phyloP scores from a whole-genome alignment of 2,329 filamentous ascomycete genomes.

The Colletotrichum sp. region DNA sequence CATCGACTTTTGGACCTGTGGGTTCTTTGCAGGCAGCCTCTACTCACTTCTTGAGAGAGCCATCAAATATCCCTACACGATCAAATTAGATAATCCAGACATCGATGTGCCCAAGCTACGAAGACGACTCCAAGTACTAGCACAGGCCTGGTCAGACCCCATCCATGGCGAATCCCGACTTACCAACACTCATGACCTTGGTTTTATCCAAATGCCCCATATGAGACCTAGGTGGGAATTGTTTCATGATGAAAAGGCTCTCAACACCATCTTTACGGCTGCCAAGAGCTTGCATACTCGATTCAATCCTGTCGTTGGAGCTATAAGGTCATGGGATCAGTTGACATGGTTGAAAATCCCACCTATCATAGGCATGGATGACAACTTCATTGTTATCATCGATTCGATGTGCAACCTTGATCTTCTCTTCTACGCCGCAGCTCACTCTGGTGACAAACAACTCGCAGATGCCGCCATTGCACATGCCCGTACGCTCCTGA shows the following conservation, averaged over 20 bases:
- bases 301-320: not conserved
- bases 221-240: constrained; percentile 53
- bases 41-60: constrained; percentile 38
- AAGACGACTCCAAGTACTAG: constrained; percentile 20
- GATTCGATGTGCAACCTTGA: constrained; percentile 47
- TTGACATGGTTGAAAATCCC: constrained; percentile 29
- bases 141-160: constrained; percentile 35
- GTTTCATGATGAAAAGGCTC: constrained; percentile 37
- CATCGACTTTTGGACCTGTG: constrained; percentile 19
- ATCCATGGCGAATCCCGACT: constrained; percentile 41
- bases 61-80: constrained; percentile 21
- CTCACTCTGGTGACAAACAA: constrained; percentile 29
- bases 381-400: constrained; percentile 43
- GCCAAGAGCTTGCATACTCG: not conserved
- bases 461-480: constrained; percentile 39
- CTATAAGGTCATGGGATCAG: not conserved
- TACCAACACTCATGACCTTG: constrained; percentile 59
- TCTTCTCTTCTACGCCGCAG: constrained; percentile 40
- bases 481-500: constrained; percentile 43
- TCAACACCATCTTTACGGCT: constrained; percentile 42
- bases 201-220: constrained; percentile 56
- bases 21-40: constrained; percentile 42
- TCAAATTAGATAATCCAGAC: not conserved
- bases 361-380: constrained; percentile 29
- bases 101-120: not conserved